phyloP scores from a whole-genome alignment of 768 basidiomycete genomes.

The Leccinum subgranulosum region DNA sequence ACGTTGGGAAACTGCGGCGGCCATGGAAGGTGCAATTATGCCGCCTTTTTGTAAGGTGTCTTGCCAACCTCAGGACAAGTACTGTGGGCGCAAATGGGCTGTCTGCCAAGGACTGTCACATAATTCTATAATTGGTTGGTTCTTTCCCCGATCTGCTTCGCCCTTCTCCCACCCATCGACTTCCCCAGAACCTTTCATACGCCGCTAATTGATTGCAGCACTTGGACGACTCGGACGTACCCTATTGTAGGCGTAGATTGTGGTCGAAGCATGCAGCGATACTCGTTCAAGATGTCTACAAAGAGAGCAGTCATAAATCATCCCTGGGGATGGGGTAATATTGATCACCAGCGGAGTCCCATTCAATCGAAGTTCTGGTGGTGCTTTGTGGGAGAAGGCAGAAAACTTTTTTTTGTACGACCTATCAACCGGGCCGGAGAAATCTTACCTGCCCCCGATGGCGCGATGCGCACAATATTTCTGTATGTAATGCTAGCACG shows the following conservation, averaged over 20 bases:
- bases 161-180: background rate
- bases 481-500: background rate
- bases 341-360: too few relatives aligned
- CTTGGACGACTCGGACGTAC: too few relatives aligned
- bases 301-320: background rate
- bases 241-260: background rate
- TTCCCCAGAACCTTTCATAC: background rate
- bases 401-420: background rate
- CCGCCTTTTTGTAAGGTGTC: background rate
- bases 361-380: background rate
- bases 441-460: background rate
- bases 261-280: background rate
- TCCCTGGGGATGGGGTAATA: background rate
- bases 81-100: background rate
- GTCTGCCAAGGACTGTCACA: background rate
- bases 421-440: background rate
- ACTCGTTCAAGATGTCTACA: too few relatives aligned
- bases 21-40: too few relatives aligned
- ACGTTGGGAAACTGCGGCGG: too few relatives aligned
- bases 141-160: background rate
- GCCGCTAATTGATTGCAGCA: background rate
- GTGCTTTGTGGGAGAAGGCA: background rate
- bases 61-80: too few relatives aligned
- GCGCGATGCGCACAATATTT: background rate
- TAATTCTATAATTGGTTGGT: background rate